These are phyloP conservation scores for Chrysoporthe cubensis DNA, from an alignment of 2,329 filamentous ascomycete genomes.

Conservation along the genomic window DNA sequence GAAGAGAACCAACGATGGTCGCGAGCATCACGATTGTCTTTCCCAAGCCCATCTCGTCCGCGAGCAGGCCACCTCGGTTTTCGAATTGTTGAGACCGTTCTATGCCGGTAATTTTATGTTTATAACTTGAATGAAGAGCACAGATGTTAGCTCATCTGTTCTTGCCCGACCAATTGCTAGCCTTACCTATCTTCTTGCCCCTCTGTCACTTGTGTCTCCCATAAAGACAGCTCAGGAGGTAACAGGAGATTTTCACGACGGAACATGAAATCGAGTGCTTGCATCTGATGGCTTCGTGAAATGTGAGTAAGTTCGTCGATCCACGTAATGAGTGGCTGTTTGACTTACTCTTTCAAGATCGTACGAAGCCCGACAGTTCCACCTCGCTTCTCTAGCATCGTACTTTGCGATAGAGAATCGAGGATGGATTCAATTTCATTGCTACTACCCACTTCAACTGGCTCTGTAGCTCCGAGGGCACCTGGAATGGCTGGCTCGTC, in stretches of 20 bases:
- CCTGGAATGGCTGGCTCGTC: background rate
- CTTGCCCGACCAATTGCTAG: background rate
- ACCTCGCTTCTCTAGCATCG: background rate
- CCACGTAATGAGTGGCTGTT: background rate
- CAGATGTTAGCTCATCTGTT: background rate
- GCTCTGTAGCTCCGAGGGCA: background rate
- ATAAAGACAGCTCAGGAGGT: background rate
- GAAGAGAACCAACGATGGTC: constrained; percentile 27
- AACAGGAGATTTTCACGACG: background rate
- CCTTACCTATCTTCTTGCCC: background rate
- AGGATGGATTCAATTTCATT: background rate
- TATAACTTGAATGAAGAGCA: background rate
- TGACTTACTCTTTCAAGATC: background rate
- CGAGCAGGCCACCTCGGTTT: constrained; percentile 31
- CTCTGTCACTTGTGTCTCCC: background rate
- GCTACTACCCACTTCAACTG: background rate
- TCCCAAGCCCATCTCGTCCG: constrained; percentile 34
- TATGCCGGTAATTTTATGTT: constrained; percentile 11
- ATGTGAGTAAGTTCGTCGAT: background rate
- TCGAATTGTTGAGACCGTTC: constrained; percentile 22
- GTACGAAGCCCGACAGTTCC: background rate
- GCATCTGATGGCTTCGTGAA: background rate
- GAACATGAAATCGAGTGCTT: constrained; percentile 1
- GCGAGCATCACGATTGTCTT: constrained; percentile 33
- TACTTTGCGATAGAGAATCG: background rate